phyloP scores from a whole-genome alignment of 2,329 filamentous ascomycete genomes.

The Aspergillus glaucus region DNA sequence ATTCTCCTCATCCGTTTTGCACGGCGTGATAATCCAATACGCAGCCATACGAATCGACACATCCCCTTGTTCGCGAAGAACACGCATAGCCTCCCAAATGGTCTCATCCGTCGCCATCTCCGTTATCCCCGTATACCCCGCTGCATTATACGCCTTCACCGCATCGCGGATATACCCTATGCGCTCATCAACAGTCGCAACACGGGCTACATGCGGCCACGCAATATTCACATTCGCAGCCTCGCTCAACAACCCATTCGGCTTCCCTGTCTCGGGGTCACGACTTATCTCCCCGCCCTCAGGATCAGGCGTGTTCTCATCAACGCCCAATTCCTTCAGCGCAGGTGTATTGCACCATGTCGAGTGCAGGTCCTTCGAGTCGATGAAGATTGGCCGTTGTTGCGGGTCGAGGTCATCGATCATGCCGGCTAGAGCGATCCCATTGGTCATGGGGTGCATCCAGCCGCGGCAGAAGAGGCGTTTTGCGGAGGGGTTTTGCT shows the following conservation, averaged over 20 bases:
- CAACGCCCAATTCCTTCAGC: conserved; percentile 38
- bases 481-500: conserved; percentile 28
- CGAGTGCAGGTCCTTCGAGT: conserved; percentile 45
- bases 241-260: conserved; percentile 42
- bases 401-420: conserved; percentile 43
- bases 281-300: conserved; percentile 43
- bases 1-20: conserved; percentile 30
- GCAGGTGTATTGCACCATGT: conserved; percentile 47
- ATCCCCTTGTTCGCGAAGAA: conserved; percentile 19
- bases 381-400: conserved; percentile 45
- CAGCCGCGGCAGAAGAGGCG: conserved; percentile 44
- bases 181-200: conserved; percentile 38
- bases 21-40: conserved; percentile 44
- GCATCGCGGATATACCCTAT: conserved; percentile 35
- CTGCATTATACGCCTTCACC: conserved; percentile 37
- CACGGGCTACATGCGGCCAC: conserved; percentile 42
- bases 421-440: conserved; percentile 37
- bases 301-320: conserved; percentile 33
- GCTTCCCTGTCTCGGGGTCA: conserved; percentile 29
- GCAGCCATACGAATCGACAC: conserved; percentile 39
- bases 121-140: conserved; percentile 44
- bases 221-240: conserved; percentile 40
- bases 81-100: conserved; percentile 38
- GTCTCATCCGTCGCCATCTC: conserved; percentile 50
- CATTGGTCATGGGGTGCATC: conserved; percentile 44